These are phyloP conservation scores for Aspergillus olivimuriae DNA, from an alignment of 495 filamentous ascomycete genomes.

Conservation along the genomic window DNA sequence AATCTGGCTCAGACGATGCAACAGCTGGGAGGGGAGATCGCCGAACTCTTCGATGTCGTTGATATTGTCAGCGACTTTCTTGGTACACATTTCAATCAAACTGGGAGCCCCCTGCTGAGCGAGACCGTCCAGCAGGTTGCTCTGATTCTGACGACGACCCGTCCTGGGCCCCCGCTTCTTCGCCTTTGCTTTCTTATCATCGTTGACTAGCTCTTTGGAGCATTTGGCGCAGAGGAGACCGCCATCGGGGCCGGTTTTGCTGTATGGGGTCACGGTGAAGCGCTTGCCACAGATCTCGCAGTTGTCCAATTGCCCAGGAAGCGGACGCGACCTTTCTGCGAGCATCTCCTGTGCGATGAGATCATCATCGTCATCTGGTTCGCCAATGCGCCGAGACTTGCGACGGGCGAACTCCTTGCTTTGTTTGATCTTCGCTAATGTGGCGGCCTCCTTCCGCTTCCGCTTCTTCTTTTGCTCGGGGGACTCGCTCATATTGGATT, in stretches of 20 bases:
- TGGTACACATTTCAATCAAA: slow-evolving; percentile 71
- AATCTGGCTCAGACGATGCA: slow-evolving; percentile 72
- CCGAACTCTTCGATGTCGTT: slow-evolving; percentile 77
- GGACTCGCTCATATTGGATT: slow-evolving; percentile 25
- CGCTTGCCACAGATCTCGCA: slow-evolving; percentile 81
- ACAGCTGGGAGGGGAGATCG: slow-evolving; percentile 58
- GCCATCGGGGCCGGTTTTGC: slow-evolving; percentile 70
- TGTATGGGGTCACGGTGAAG: slow-evolving; percentile 92
- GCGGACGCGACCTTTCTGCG: slow-evolving; percentile 54
- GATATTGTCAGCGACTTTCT: slow-evolving; percentile 79
- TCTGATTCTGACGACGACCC: slow-evolving; percentile 66
- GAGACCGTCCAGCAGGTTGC: slow-evolving; percentile 70
- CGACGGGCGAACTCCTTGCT: slow-evolving; percentile 61
- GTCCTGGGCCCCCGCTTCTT: slow-evolving; percentile 50
- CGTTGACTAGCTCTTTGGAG: slow-evolving; percentile 65
- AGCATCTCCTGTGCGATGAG: slow-evolving; percentile 47
- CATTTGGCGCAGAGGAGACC: slow-evolving; percentile 82
- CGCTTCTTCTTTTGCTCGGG: slow-evolving; percentile 56
- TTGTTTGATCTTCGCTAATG: slow-evolving; percentile 70
- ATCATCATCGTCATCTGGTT: slow-evolving; percentile 45
- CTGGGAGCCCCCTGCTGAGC: slow-evolving; percentile 62
- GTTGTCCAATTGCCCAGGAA: slow-evolving; percentile 82
- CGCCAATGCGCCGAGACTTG: slow-evolving; percentile 44
- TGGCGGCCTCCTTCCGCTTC: slow-evolving; percentile 54
- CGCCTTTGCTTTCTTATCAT: slow-evolving; percentile 52